Evolutionary conservation across 1,139 yeast species (phyloP), one percentile per base, ranked within the genome.

Genomic region (Geotrichum bryndzae): DNA sequence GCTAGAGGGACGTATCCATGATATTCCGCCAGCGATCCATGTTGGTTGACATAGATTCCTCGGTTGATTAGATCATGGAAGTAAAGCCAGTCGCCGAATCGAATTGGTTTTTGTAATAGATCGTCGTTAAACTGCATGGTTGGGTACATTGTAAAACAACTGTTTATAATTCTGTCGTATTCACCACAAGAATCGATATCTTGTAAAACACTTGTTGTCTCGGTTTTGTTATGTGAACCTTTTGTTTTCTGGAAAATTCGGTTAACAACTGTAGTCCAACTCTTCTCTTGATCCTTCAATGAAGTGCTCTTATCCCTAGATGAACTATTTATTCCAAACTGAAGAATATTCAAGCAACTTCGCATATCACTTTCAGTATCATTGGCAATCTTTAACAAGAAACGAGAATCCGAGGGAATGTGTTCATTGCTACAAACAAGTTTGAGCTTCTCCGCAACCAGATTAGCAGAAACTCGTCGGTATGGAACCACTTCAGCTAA

Each of bases 361-460:
- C 99, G 78, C 41, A 94, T 80, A 74, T 94, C 99, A 53, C 91
- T 90, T 65, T 90, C 94, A 57, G 94, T 84, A 1, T 84, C 73
- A 58, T 84, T 87, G 3, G 90, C 86, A 15, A 94, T 77, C 52
- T 87, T 82, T 31, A 80, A 78, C 31, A 87, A 63, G 18, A 77
- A 72, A 33, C 77, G 74, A 3, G 75, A 72, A 25, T 77, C 73
- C 0, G 81, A 63, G 1, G 65, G 59, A 3, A 83, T 52, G 0
- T 74, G 70, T 69, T 86, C 86, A 65, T 76, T 65, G 67, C 79
- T 65, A 66, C 86, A 82, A n/a, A 87, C 83, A 33, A 73, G 75
- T 54, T 75, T 76, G 35, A 87, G 72, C 41, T 86, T 76, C 50
- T 79, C 79, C 53, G 79, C 78, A 18, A 84, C 72, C 18, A 81